Evolutionary conservation across 1,139 yeast species (phyloP).

Genomic region (Kodamaea ohmeri): DNA sequence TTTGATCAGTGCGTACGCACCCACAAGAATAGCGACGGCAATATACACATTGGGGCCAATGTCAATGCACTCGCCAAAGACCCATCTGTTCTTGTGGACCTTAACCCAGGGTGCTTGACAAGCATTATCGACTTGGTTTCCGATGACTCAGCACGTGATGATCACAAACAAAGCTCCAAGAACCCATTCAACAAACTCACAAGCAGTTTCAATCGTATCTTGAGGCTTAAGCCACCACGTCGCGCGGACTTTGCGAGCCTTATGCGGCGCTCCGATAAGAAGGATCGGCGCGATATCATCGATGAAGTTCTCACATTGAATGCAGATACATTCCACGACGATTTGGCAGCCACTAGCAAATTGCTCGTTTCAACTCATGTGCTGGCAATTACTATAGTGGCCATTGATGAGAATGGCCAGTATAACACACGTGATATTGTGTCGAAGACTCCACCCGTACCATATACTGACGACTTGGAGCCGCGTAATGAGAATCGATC

Average conservation of each 20-base stretch:
- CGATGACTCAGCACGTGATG: slow-evolving; percentile 1
- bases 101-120: slow-evolving; percentile 55
- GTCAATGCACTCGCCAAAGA: slow-evolving; percentile 54
- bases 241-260: slow-evolving; percentile 8
- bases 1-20: slow-evolving; percentile 33
- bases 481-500: slow-evolving; percentile 1
- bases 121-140: slow-evolving; percentile 14
- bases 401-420: slow-evolving; percentile 25
- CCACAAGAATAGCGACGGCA: slow-evolving; percentile 41
- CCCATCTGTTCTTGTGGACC: slow-evolving; percentile 49
- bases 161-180: slow-evolving; percentile 11
- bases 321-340: slow-evolving; percentile 22
- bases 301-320: slow-evolving; percentile 21
- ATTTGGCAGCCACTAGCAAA: slow-evolving; percentile 20
- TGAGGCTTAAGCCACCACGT: slow-evolving; percentile 19
- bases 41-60: slow-evolving; percentile 54
- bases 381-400: slow-evolving; percentile 38
- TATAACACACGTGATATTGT: slow-evolving; percentile 24
- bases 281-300: slow-evolving; percentile 4
- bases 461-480: slow-evolving; percentile 16
- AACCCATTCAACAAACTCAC: slow-evolving; percentile 38
- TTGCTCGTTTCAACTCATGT: slow-evolving; percentile 36
- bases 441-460: slow-evolving; percentile 25
- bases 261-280: slow-evolving; percentile 5
- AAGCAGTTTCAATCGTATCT: slow-evolving; percentile 30